Percentiles rank a stretch among this genome's conserved stretches.
phyloP scores from a whole-genome alignment of 73 alveolate genomes.

The Breviolum minutum region DNA sequence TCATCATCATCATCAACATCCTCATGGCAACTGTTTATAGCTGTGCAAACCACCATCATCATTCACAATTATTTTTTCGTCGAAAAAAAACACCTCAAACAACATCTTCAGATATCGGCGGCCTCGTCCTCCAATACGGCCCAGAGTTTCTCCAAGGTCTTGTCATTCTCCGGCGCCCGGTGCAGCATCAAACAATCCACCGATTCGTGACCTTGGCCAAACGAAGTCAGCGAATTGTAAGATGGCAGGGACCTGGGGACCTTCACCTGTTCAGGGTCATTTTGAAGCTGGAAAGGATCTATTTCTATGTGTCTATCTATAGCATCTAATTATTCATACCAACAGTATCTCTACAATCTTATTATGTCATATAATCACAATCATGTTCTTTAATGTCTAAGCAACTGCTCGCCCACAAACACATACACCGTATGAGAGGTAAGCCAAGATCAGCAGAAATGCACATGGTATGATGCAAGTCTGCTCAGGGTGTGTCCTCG shows the following conservation, averaged over 20 bases:
- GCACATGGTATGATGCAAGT: no score
- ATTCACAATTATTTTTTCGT: no score
- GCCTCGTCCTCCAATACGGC: conserved; percentile 55
- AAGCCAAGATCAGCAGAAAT: no score
- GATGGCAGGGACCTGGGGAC: background rate
- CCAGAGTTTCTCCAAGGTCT: conserved; percentile 40
- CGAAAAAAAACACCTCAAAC: background rate
- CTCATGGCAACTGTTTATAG: background rate
- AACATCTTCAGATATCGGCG: background rate
- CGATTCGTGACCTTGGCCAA: conserved; percentile 14
- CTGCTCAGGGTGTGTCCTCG: no score
- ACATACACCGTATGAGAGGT: no score
- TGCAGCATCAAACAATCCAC: conserved; percentile 74
- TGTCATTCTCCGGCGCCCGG: conserved; percentile 54
- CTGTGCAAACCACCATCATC: background rate
- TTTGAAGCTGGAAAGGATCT: background rate
- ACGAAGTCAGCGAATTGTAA: background rate
- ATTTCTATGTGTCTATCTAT: no score
- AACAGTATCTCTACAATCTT: background rate
- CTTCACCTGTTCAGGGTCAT: background rate
- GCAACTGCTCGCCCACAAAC: no score
- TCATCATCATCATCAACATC: no score
- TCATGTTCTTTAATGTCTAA: no score
- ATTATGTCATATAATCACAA: background rate
- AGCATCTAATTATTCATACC: background rate